These are phyloP conservation scores for Pythium volutum DNA, from an alignment of 352 stramenopile species.

Conservation along the genomic window DNA sequence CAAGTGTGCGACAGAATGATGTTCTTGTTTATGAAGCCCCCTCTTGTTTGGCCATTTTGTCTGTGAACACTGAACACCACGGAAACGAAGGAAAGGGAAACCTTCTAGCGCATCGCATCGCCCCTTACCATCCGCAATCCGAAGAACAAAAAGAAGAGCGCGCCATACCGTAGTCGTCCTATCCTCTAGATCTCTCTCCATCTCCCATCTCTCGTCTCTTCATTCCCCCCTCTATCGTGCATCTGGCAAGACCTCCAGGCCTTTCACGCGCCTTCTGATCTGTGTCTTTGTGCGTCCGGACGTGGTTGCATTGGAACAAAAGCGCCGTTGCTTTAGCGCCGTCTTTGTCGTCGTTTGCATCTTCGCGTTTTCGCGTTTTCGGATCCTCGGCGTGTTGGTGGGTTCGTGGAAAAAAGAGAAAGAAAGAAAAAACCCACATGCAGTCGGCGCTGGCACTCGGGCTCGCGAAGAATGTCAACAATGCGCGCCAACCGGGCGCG, in stretches of 20 bases:
- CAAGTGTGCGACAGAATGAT: slow-evolving; percentile 19
- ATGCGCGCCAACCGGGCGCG: slow-evolving; percentile 39
- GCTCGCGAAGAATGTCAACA: slow-evolving; percentile 71
- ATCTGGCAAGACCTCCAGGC: not conserved
- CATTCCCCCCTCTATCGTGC: not conserved
- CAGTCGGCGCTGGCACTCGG: slow-evolving; percentile 52
- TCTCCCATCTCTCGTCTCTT: not conserved
- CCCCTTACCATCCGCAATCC: not conserved
- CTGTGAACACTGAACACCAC: slow-evolving; percentile 2
- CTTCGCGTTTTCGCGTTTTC: not conserved
- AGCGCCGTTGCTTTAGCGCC: too few species aligned
- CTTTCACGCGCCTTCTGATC: not conserved
- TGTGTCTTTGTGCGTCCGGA: not conserved
- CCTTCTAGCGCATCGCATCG: not conserved
- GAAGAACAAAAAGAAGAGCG: not conserved
- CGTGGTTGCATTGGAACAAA: not conserved
- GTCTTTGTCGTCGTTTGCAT: not conserved
- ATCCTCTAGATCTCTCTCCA: not conserved
- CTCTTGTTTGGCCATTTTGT: slow-evolving; percentile 21
- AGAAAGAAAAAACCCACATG: slow-evolving; percentile 27
- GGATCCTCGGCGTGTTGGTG: too few species aligned
- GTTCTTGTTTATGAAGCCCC: slow-evolving; percentile 21
- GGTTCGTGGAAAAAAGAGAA: not conserved
- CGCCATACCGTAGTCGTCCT: not conserved
- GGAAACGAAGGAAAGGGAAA: not conserved